These are phyloP conservation scores for Gentiana macrophylla DNA, from an alignment of 257 asterid species.

Conservation along the genomic window DNA sequence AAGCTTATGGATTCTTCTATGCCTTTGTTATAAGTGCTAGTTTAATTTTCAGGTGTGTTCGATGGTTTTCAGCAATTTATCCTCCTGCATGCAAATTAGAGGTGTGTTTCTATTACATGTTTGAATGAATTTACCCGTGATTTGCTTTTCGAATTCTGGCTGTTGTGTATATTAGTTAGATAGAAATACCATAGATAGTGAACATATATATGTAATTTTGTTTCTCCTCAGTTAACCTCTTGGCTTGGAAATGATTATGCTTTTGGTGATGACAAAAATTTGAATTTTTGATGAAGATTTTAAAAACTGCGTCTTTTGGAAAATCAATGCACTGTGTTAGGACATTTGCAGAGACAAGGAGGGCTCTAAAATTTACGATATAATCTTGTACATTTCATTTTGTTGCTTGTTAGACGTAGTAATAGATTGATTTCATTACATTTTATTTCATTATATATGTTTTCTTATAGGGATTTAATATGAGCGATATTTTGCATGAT, in stretches of 20 bases:
- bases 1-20: conserved; percentile 25
- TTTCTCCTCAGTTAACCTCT: too few species aligned
- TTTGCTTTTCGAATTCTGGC: conserved; percentile 5
- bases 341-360: too few species aligned
- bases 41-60: conserved; percentile 39
- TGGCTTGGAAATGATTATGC: conserved; percentile 4
- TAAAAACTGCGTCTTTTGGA: background rate
- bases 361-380: too few species aligned
- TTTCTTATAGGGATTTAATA: too few species aligned
- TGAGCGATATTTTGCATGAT: too few species aligned
- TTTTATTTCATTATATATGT: too few species aligned
- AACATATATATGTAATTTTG: too few species aligned
- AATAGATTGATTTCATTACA: too few species aligned
- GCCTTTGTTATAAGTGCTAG: conserved; percentile 13
- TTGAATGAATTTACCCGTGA: conserved; percentile 14
- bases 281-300: background rate
- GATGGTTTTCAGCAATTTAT: conserved; percentile 8
- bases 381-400: too few species aligned
- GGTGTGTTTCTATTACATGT: conserved; percentile 18
- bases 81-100: conserved; percentile 7
- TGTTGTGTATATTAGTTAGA: conserved; percentile 17
- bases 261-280: background rate
- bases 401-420: too few species aligned
- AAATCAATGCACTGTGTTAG: too few species aligned
- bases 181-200: background rate